A percentile compares a stretch with the other conserved stretches of the same genome.
Conservation (phyloP, 805 yeast genomes). For the Starmerella bacillaris region DNA sequence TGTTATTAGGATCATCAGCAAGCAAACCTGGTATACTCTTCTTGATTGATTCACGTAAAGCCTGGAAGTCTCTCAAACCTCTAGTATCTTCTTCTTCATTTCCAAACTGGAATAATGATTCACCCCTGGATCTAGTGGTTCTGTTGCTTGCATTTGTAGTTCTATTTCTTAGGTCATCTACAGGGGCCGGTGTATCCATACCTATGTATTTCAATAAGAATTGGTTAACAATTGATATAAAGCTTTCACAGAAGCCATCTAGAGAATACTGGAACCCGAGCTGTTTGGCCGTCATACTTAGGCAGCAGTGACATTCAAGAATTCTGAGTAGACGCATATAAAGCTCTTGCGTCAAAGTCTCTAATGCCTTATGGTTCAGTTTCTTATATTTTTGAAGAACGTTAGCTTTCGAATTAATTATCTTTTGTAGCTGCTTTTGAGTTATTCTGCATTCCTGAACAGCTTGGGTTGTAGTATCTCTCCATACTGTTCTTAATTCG, state of each 20-base stretch:
- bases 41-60: conserved; percentile 32
- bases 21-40: conserved; percentile 62
- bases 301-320: conserved; percentile 50
- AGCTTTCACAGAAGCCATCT: conserved; percentile 28
- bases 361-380: conserved; percentile 29
- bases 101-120: conserved; percentile 13
- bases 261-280: conserved; percentile 22
- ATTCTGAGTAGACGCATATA: conserved; percentile 45
- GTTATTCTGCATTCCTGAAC: conserved; percentile 10
- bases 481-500: conserved; percentile 4
- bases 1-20: conserved; percentile 19
- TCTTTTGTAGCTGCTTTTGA: neutral
- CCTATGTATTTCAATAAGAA: conserved; percentile 15
- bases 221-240: conserved; percentile 27
- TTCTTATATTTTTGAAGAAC: conserved; percentile 11
- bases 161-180: neutral
- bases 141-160: neutral
- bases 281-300: conserved; percentile 33
- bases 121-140: neutral
- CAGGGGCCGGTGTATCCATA: neutral
- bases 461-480: conserved; percentile 3
- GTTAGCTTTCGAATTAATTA: conserved; percentile 3
- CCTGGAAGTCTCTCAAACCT: conserved; percentile 20
- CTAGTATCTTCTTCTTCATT: conserved; percentile 21
- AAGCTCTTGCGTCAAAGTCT: conserved; percentile 54